A percentile compares a stretch with the other conserved stretches of the same genome.
These are phyloP conservation scores for Poronia punctata DNA, from an alignment of 495 filamentous ascomycete species.

Conservation along the genomic window DNA sequence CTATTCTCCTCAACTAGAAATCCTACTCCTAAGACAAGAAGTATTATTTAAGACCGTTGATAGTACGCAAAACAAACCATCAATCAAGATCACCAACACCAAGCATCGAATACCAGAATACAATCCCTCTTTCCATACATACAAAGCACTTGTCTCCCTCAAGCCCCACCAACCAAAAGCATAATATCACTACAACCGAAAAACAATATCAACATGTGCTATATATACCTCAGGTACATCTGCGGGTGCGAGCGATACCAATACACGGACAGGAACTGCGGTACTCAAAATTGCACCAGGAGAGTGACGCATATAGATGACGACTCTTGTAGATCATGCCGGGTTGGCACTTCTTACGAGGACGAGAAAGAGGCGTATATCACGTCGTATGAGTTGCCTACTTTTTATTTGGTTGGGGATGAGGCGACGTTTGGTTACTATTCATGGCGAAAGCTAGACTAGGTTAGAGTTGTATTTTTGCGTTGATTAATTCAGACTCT, in stretches of 20 bases:
- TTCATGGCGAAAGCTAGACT: not conserved
- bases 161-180: not conserved
- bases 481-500: too few species aligned
- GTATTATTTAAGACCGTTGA: too few species aligned
- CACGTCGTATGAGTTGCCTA: not conserved
- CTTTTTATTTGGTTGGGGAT: not conserved
- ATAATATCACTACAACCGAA: not conserved
- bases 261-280: not conserved
- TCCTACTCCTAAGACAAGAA: too few species aligned
- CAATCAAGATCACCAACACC: too few species aligned
- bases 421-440: not conserved
- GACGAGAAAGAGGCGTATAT: not conserved
- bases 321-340: not conserved
- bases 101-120: too few species aligned
- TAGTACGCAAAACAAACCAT: too few species aligned
- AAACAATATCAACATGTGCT: conserved; percentile 9
- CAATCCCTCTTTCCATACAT: not conserved
- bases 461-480: too few species aligned
- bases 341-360: not conserved
- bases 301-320: not conserved
- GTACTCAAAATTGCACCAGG: not conserved
- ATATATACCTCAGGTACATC: conserved; percentile 3
- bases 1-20: too few species aligned
- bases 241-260: conserved; percentile 6
- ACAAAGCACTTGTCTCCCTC: not conserved